Conservation (phyloP, 2,329 filamentous ascomycete genomes). For the Hymenoscyphus fraxineus region DNA sequence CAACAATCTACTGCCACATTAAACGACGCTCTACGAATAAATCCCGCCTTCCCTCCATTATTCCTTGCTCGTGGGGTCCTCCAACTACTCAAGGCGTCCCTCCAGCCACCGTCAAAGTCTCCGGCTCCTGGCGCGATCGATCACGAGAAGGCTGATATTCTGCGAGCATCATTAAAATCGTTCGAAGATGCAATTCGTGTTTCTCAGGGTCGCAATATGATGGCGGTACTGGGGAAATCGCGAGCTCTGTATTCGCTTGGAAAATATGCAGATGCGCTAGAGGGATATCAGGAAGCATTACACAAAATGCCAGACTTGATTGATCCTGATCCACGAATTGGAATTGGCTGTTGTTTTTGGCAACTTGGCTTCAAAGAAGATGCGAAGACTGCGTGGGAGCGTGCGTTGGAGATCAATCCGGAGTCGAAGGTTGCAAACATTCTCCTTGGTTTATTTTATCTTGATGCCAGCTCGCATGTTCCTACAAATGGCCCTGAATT, state of each 20-base stretch:
- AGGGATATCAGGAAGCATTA: constrained; percentile 82
- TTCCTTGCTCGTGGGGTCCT: constrained; percentile 89
- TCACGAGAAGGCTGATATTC: constrained; percentile 70
- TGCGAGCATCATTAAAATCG: constrained; percentile 82
- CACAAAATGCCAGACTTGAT: constrained; percentile 80
- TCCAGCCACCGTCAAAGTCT: constrained; percentile 70
- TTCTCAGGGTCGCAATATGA: constrained; percentile 82
- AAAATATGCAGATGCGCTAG: constrained; percentile 78
- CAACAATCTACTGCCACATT: constrained; percentile 85
- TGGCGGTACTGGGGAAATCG: constrained; percentile 87
- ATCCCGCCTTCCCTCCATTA: constrained; percentile 85
- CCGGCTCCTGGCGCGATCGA: constrained; percentile 60
- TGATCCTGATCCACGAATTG: constrained; percentile 92
- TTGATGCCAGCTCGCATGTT: constrained; percentile 80
- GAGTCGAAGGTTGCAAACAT: constrained; percentile 89
- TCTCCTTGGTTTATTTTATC: constrained; percentile 82
- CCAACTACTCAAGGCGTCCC: constrained; percentile 79
- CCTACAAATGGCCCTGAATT: constrained; percentile 83
- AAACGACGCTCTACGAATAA: constrained; percentile 93
- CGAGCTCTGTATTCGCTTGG: constrained; percentile 82
- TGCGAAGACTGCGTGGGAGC: constrained; percentile 85
- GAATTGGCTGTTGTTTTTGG: constrained; percentile 97
- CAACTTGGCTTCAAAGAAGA: constrained; percentile 92
- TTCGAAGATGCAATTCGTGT: constrained; percentile 91
- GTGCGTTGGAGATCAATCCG: constrained; percentile 74